Evolutionary conservation across 495 filamentous ascomycete genomes (phyloP), one percentile per base, ranked within the genome.

Genomic region (Tuber magnatum): DNA sequence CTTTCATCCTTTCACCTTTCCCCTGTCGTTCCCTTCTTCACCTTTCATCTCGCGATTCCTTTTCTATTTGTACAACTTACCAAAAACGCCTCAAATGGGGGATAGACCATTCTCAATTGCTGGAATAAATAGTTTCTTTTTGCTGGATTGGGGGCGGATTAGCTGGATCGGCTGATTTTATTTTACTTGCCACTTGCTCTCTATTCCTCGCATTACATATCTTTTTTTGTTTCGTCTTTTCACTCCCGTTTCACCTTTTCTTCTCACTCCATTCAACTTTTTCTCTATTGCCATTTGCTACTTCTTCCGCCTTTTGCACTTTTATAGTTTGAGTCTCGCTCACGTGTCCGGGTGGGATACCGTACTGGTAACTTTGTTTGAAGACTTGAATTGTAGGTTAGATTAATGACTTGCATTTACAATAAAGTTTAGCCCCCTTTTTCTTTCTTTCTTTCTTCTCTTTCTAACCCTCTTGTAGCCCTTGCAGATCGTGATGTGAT

Each of bases 21-120:
- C 56, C 14, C 28, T 32, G 18, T 65, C 14, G 18, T 9, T 28
- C 16, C 35, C 12, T 6, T 12, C 12, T 20, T 65, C 56, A 20
- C 4, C 28, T 20, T 35, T 65, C 28, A 35, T 35, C 28, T 35
- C 56, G 32, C 56, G 12, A 65, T 65, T 65, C 56, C 0, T 28
- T 35, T 65, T 65, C 56, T 20, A 35, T 35, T 65, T 65, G 56
- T 65, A 65, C 56, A 65, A 65, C 28, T 65, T 65, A 35, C 56
- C 56, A 32, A 65, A 65, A 65, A 65, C 16, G 16, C 3, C 56
- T 35, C 14, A 28, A 35, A 14, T 14, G 14, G 56, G 28, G 56
- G 28, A 35, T 65, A 65, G 56, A 65, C 56, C 28, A 35, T 65
- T 32, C 0, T 35, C 56, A 6, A 65, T 35, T 65, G 56, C 16